Conservation (phyloP, 768 basidiomycete species). For the Obba rivulosa region DNA sequence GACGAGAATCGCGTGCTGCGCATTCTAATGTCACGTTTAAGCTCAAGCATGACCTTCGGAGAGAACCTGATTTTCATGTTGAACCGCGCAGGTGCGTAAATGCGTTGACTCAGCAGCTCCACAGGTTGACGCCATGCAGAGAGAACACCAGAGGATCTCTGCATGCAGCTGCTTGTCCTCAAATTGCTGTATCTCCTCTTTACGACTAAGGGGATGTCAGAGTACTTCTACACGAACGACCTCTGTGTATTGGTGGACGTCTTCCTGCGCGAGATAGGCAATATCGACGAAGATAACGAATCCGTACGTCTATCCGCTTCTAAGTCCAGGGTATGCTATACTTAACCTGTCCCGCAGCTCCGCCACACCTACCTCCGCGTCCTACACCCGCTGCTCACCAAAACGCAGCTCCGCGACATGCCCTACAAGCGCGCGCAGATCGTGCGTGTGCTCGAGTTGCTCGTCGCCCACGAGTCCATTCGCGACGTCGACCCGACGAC, state of each 20-base stretch:
- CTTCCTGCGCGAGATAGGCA: constrained; percentile 88
- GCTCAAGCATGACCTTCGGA: constrained; percentile 91
- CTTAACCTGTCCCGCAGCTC: constrained; percentile 38
- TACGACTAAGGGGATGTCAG: constrained; percentile 86
- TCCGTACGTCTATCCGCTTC: constrained; percentile 50
- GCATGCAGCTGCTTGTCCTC: constrained; percentile 90
- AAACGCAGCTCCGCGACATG: constrained; percentile 79
- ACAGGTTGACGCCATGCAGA: constrained; percentile 36
- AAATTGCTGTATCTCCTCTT: constrained; percentile 95
- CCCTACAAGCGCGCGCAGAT: constrained; percentile 94
- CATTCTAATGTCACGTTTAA: constrained; percentile 78
- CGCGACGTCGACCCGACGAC: constrained; percentile 86
- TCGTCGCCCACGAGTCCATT: constrained; percentile 68
- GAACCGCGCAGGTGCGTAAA: constrained; percentile 79
- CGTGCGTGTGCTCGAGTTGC: constrained; percentile 72
- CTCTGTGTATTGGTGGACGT: constrained; percentile 95
- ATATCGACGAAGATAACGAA: constrained; percentile 91
- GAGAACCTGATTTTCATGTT: constrained; percentile 99
- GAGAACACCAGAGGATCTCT: constrained; percentile 83
- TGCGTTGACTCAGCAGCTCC: not conserved
- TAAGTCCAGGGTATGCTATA: not conserved
- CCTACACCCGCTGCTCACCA: constrained; percentile 88
- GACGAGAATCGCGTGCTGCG: constrained; percentile 74
- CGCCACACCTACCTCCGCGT: constrained; percentile 97
- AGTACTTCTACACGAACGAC: constrained; percentile 99